A percentile compares a stretch with the other conserved stretches of the same genome.
Conservation (phyloP, 2,329 filamentous ascomycete genomes). For the Chrysoporthe cubensis region DNA sequence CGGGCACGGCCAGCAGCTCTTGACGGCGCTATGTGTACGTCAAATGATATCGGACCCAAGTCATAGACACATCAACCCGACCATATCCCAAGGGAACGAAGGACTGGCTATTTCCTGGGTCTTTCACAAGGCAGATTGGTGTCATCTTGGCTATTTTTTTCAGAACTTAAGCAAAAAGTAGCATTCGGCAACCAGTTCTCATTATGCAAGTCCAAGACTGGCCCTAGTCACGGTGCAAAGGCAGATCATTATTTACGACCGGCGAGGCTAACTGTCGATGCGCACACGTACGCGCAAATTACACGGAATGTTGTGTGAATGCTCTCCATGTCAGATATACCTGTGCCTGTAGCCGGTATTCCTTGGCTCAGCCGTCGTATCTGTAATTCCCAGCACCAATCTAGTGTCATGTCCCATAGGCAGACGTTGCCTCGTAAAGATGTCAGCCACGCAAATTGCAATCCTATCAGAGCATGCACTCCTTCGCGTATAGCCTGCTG, state of each 20-base stretch:
- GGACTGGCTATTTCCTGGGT: background rate
- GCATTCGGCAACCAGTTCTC: background rate
- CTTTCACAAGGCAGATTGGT: background rate
- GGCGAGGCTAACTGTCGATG: background rate
- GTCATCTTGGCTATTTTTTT: background rate
- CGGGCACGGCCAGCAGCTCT: background rate
- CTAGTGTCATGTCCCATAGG: background rate
- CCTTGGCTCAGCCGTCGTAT: slow-evolving; percentile 1
- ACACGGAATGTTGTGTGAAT: background rate
- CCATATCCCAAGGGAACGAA: background rate
- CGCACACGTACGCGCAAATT: background rate
- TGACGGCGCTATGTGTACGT: background rate
- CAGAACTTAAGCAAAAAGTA: background rate
- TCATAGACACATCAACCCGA: background rate
- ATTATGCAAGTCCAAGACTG: background rate
- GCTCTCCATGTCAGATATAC: background rate
- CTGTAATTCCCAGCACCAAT: background rate
- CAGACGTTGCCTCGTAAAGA: background rate
- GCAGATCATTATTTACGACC: background rate
- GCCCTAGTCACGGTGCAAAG: background rate
- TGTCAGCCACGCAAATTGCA: background rate
- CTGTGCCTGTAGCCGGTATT: background rate
- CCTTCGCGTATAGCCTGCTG: background rate
- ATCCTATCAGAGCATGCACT: background rate
- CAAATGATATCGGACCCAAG: background rate